phyloP scores from a whole-genome alignment of 163 green algal species.

The Chloromonas sp. region DNA sequence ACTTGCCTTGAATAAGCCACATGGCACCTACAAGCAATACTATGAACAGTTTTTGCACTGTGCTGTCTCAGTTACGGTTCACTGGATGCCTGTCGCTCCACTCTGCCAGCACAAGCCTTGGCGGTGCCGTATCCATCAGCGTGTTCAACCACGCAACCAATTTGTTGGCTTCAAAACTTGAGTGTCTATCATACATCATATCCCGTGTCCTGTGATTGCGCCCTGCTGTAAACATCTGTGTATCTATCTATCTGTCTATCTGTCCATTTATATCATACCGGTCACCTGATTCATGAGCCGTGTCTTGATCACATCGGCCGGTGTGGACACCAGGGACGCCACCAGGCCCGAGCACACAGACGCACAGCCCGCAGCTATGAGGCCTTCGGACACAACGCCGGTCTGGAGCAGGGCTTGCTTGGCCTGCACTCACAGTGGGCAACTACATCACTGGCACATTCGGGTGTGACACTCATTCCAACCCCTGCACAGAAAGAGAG shows the following conservation, averaged over 20 bases:
- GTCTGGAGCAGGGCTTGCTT: constrained; percentile 35
- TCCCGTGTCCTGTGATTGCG: too few relatives aligned
- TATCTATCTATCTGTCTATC: not conserved
- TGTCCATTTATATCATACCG: not conserved
- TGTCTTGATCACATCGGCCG: constrained; percentile 60
- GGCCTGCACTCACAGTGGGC: constrained; percentile 14
- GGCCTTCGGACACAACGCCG: constrained; percentile 28
- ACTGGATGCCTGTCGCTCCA: not conserved
- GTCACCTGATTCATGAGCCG: constrained; percentile 51
- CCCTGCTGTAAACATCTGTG: too few relatives aligned
- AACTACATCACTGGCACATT: not conserved
- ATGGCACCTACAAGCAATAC: too few relatives aligned
- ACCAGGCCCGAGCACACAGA: constrained; percentile 40
- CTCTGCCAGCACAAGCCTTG: not conserved
- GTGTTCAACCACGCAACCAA: too few relatives aligned
- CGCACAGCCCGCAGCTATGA: constrained; percentile 28
- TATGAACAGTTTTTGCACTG: too few relatives aligned
- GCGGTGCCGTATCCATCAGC: too few relatives aligned
- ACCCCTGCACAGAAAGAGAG: not conserved
- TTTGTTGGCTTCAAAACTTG: too few relatives aligned
- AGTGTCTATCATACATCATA: too few relatives aligned
- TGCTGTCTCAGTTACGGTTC: not conserved
- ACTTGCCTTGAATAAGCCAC: too few relatives aligned
- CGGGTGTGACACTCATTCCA: not conserved
- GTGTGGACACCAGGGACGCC: constrained; percentile 31